Conservation (phyloP, 805 yeast genomes). For the Teunomyces cretensis region DNA sequence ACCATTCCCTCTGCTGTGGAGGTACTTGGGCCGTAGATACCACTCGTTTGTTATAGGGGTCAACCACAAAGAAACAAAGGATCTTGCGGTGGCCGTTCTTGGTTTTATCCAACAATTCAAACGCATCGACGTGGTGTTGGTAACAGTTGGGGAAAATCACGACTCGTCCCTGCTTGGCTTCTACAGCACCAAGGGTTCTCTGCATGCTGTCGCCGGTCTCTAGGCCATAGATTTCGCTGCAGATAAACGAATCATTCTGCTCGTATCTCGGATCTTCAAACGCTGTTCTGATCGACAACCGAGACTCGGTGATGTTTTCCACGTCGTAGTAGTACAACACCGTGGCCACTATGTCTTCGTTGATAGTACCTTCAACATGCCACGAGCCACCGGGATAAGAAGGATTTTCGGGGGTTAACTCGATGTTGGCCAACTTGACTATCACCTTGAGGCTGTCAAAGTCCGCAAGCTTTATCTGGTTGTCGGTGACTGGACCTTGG, state of each 20-base stretch:
- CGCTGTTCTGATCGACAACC: conserved; percentile 27
- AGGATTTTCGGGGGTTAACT: conserved; percentile 41
- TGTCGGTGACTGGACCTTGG: conserved; percentile 6
- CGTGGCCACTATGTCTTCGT: conserved; percentile 44
- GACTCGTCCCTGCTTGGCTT: conserved; percentile 24
- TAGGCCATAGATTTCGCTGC: conserved; percentile 27
- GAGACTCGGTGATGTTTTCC: conserved; percentile 38
- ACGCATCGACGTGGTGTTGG: conserved; percentile 42
- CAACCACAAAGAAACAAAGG: conserved; percentile 40
- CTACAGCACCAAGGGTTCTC: conserved; percentile 24
- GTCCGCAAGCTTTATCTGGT: conserved; percentile 13
- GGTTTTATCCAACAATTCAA: conserved; percentile 33
- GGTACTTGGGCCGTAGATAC: conserved; percentile 32
- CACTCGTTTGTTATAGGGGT: conserved; percentile 31
- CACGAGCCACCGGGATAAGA: conserved; percentile 40
- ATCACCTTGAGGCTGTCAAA: conserved; percentile 33
- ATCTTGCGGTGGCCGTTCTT: conserved; percentile 40
- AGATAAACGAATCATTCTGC: conserved; percentile 29
- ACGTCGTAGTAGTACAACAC: conserved; percentile 39
- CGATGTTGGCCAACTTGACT: conserved; percentile 40
- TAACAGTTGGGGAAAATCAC: conserved; percentile 38
- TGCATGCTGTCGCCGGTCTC: conserved; percentile 27
- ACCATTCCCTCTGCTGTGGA: conserved; percentile 40
- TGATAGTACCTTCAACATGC: conserved; percentile 44
- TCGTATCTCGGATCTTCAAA: conserved; percentile 34